These are phyloP conservation scores for Dissophora ornata DNA, from an alignment of 192 early-diverging fungal species.

Conservation along the genomic window DNA sequence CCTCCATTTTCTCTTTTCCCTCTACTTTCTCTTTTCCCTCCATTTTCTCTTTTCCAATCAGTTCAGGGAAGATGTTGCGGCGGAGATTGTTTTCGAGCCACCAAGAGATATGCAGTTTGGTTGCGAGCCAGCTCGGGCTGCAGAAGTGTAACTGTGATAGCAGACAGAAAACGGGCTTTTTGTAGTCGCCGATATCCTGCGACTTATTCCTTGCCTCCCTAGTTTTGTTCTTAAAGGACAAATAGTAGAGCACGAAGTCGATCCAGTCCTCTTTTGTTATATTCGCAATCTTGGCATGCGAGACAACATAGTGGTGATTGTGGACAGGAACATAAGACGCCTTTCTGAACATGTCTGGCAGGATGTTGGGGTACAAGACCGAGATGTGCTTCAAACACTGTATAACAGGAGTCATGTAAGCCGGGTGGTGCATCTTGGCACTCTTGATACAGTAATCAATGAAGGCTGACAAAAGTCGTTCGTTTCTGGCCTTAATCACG, in stretches of 20 bases:
- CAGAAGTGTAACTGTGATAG: too few relatives aligned
- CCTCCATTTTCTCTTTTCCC: too few relatives aligned
- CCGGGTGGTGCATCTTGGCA: too few relatives aligned
- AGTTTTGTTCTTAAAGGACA: too few relatives aligned
- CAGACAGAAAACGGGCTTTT: too few relatives aligned
- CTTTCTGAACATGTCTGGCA: slow-evolving; percentile 35
- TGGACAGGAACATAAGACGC: slow-evolving; percentile 41
- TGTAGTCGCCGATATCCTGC: slow-evolving; percentile 33
- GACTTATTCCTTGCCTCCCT: slow-evolving; percentile 29
- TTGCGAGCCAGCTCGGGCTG: too few relatives aligned
- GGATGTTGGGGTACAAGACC: slow-evolving; percentile 16
- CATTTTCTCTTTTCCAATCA: not conserved
- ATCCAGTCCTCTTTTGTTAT: slow-evolving; percentile 5
- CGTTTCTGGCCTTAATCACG: slow-evolving; percentile 30
- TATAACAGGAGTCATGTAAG: too few relatives aligned
- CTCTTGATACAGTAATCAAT: too few relatives aligned
- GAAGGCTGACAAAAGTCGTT: slow-evolving; percentile 18
- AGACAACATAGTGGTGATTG: slow-evolving; percentile 30
- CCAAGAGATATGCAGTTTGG: too few relatives aligned
- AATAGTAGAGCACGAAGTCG: slow-evolving; percentile 16
- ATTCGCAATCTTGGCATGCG: slow-evolving; percentile 29
- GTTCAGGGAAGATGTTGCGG: too few relatives aligned
- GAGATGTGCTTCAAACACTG: slow-evolving; percentile 41
- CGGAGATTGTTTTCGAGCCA: too few relatives aligned
- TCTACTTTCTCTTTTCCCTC: slow-evolving; percentile 4